phyloP scores from a whole-genome alignment of 441 rosid species.

The Raphanus hybrid region DNA sequence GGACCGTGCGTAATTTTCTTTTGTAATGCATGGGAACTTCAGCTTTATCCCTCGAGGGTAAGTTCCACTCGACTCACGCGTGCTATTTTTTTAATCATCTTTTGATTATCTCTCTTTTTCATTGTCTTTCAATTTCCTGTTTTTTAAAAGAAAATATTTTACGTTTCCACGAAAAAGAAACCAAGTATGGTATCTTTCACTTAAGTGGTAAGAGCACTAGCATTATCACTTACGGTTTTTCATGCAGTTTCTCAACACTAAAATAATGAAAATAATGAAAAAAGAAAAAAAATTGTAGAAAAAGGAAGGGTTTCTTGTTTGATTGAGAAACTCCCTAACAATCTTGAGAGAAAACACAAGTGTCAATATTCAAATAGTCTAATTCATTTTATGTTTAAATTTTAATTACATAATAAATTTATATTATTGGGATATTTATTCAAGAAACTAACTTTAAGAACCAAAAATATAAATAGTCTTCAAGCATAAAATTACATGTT shows the following conservation, averaged over 20 bases:
- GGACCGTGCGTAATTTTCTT: slow-evolving; percentile 15
- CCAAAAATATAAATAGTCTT: not conserved
- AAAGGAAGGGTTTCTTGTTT: no score
- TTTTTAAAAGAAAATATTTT: not conserved
- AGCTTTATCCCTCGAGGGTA: slow-evolving; percentile 18
- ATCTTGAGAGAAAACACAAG: no score
- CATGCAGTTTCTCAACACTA: no score
- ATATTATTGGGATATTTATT: no score
- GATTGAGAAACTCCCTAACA: no score
- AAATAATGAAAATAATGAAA: no score
- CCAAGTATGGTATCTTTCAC: not conserved
- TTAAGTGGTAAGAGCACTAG: not conserved
- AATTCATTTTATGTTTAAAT: no score
- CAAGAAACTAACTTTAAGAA: not conserved
- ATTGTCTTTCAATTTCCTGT: not conserved
- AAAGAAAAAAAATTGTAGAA: no score
- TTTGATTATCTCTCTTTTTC: slow-evolving; percentile 17
- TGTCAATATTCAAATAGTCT: no score
- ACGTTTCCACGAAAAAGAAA: not conserved
- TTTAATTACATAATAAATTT: no score
- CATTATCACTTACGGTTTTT: no score
- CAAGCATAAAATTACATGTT: not conserved
- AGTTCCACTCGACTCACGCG: slow-evolving; percentile 12
- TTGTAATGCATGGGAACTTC: slow-evolving; percentile 14
- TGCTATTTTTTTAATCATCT: slow-evolving; percentile 14